These are phyloP conservation scores for Suillus paluster DNA, from an alignment of 768 basidiomycete species.

Conservation along the genomic window DNA sequence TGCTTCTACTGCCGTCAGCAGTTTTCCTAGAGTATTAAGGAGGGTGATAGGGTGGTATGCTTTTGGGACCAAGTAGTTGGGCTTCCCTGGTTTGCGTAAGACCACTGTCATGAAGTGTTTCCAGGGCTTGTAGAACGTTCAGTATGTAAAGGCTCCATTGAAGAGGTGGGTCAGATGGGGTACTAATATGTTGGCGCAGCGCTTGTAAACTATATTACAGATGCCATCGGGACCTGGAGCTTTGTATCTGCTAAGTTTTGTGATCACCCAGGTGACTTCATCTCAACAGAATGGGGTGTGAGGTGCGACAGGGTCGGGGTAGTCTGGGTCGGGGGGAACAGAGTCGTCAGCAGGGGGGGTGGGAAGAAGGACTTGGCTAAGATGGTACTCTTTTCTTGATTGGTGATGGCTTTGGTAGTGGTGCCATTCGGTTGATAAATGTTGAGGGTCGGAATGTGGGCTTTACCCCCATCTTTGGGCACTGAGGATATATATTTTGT, in stretches of 20 bases:
- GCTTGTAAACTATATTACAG: slow-evolving; percentile 22
- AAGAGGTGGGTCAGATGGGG: slow-evolving; percentile 13
- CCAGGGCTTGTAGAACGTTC: slow-evolving; percentile 20
- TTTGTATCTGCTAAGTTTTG: slow-evolving; percentile 17
- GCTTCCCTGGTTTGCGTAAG: slow-evolving; percentile 41
- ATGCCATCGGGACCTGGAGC: slow-evolving; percentile 30
- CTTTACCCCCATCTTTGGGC: slow-evolving; percentile 2
- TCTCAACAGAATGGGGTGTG: too few species aligned
- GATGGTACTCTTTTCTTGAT: slow-evolving; percentile 23
- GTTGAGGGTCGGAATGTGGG: slow-evolving; percentile 12
- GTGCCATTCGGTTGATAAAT: slow-evolving; percentile 1
- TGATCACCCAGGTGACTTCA: too few species aligned
- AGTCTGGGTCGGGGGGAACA: slow-evolving; percentile 1
- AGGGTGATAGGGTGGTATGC: slow-evolving; percentile 40
- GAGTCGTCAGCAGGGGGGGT: slow-evolving; percentile 9
- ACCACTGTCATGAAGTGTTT: slow-evolving; percentile 33
- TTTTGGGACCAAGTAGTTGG: slow-evolving; percentile 37
- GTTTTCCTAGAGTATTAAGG: too few species aligned
- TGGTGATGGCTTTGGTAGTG: slow-evolving; percentile 6
- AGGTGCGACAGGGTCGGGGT: slow-evolving; percentile 4
- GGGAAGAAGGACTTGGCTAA: slow-evolving; percentile 31
- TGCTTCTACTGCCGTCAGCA: too few species aligned
- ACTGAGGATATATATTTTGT: slow-evolving; percentile 8
- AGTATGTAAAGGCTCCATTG: slow-evolving; percentile 16
- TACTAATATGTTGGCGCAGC: slow-evolving; percentile 16